Conservation (phyloP, 208 protist species). For the Trypanosoma congolense region DNA sequence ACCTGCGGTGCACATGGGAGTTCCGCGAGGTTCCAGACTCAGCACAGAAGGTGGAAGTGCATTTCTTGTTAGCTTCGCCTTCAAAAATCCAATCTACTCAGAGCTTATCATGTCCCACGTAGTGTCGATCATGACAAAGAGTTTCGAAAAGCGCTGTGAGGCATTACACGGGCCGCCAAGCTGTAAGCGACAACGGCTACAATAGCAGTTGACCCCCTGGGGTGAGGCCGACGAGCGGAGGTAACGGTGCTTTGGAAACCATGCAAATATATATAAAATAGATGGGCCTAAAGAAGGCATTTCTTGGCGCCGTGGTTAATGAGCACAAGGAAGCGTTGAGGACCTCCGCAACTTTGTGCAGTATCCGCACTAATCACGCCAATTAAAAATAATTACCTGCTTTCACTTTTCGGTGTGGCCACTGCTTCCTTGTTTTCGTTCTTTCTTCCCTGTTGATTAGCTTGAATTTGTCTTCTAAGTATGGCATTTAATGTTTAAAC, state of each 20-base stretch:
- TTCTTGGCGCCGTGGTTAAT: no score
- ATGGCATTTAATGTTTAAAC: no score
- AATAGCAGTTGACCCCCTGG: no score
- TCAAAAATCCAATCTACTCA: conserved; percentile 68
- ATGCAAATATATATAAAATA: no score
- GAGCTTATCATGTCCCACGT: conserved; percentile 75
- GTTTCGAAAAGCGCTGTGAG: conserved; percentile 76
- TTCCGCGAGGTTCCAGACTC: conserved; percentile 37
- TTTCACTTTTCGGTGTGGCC: conserved; percentile 7
- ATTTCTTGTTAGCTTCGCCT: conserved; percentile 73
- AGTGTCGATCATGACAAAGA: conserved; percentile 70
- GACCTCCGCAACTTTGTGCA: no score
- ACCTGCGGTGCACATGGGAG: conserved; percentile 71
- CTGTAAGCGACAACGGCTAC: conserved; percentile 9
- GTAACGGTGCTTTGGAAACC: no score
- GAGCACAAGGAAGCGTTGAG: no score
- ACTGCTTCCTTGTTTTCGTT: conserved; percentile 1
- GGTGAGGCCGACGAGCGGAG: no score
- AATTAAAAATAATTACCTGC: conserved; percentile 5
- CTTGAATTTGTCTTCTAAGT: no score
- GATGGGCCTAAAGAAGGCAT: no score
- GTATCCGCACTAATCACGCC: no score
- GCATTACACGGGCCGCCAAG: conserved; percentile 62
- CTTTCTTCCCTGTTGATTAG: conserved; percentile 6
- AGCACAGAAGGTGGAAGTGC: conserved; percentile 59